Conservation (phyloP, 306 rosid genomes). For the Citrullus amarus region DNA sequence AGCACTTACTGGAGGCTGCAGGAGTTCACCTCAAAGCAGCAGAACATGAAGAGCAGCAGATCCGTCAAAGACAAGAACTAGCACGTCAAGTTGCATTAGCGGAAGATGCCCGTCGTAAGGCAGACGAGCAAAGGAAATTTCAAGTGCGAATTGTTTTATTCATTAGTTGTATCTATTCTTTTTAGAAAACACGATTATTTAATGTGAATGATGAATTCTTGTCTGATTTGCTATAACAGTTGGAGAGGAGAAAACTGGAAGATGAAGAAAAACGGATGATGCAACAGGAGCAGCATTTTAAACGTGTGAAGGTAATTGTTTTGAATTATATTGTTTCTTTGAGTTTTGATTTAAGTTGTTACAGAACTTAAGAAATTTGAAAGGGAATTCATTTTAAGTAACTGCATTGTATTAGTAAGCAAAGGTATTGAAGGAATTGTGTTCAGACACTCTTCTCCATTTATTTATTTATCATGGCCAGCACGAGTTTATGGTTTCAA, state of each 20-base stretch:
- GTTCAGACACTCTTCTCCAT: not conserved
- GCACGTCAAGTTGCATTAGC: conserved; percentile 91
- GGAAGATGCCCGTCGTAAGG: conserved; percentile 95
- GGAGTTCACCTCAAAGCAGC: conserved; percentile 86
- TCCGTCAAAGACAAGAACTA: conserved; percentile 83
- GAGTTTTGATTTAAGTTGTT: conserved; percentile 1
- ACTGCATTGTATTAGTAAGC: conserved; percentile 1
- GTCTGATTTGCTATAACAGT: conserved; percentile 34
- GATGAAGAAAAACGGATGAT: conserved; percentile 85
- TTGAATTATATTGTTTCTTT: not conserved
- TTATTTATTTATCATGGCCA: not conserved
- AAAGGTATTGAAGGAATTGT: not conserved
- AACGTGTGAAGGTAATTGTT: conserved; percentile 67
- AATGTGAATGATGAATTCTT: not conserved
- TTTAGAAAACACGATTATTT: not conserved
- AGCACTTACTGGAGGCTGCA: conserved; percentile 78
- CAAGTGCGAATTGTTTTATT: conserved; percentile 43
- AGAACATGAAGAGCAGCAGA: conserved; percentile 87
- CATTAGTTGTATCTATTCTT: not conserved
- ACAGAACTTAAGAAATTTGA: not conserved
- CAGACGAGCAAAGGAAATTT: conserved; percentile 87
- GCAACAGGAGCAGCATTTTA: conserved; percentile 93
- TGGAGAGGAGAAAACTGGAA: conserved; percentile 95
- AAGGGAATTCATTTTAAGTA: not conserved
- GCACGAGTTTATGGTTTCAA: not conserved